Conservation (phyloP, 2,329 filamentous ascomycete genomes). For the Fusarium pseudograminearum region DNA sequence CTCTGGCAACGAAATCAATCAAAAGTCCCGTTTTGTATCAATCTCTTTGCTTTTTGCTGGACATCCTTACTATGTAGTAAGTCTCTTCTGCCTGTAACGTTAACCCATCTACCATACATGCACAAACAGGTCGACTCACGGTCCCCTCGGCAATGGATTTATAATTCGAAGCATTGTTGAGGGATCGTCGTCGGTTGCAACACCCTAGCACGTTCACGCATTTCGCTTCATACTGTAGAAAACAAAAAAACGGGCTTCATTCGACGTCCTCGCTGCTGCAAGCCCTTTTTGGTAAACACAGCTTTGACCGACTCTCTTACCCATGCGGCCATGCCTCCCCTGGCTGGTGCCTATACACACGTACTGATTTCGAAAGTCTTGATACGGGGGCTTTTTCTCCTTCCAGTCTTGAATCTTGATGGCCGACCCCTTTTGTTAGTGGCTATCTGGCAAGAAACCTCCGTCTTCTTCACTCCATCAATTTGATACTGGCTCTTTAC, state of each 20-base stretch:
- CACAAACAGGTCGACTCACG: neutral
- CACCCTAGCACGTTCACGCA: constrained; percentile 29
- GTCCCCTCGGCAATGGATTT: constrained; percentile 14
- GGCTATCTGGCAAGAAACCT: constrained; percentile 23
- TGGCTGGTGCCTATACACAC: neutral
- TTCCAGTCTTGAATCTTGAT: constrained; percentile 10
- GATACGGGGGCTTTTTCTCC: constrained; percentile 7
- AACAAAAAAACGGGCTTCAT: constrained; percentile 18
- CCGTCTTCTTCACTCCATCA: constrained; percentile 4
- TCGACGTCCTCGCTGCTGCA: constrained; percentile 12
- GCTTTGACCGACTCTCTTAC: constrained; percentile 25
- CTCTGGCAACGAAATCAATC: constrained; percentile 25
- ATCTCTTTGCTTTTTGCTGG: neutral
- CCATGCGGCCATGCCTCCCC: constrained; percentile 23
- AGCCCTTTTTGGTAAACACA: constrained; percentile 26
- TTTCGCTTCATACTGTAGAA: constrained; percentile 8
- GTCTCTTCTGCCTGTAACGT: neutral
- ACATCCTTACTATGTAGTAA: neutral
- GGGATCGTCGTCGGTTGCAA: constrained; percentile 34
- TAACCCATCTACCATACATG: neutral
- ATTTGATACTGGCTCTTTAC: constrained; percentile 21
- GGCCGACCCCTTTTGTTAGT: constrained; percentile 12
- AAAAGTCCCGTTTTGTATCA: constrained; percentile 16
- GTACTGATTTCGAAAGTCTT: neutral
- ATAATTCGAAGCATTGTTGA: constrained; percentile 31